Evolutionary conservation across 2,329 filamentous ascomycete genomes (phyloP), one percentile per base, ranked within the genome.

Genomic region (Colletotrichum sojae): DNA sequence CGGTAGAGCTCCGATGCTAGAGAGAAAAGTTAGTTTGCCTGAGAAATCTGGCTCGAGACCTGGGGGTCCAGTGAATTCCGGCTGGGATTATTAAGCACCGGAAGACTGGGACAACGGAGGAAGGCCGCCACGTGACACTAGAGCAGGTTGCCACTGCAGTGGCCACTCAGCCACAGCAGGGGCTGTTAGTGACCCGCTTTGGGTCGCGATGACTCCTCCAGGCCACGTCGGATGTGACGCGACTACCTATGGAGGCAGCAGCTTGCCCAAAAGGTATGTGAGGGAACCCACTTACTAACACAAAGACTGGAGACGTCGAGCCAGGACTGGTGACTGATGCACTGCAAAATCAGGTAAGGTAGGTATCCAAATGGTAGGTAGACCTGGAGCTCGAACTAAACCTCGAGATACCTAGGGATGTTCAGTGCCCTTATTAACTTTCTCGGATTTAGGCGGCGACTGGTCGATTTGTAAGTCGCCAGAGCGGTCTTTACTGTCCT

Each of bases 1-100:
- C n/a, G 46, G 18, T 36, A 43, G 56, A 63, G 51, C 57, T 68
- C 59, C 58, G 53, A 31, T 68, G 52, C 67, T 70, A 64, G 27
- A 16, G 27, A 58, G 64, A 70, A 68, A 63, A 67, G 52, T 70
- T 48, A 57, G 63, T 63, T 53, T 48, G 57, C 67, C 67, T 70
- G 67, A 70, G 58, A 68, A 58, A 36, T 67, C 63, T 53, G 67
- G 56, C 63, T 67, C 36, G 68, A 53, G 56, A 25, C 22, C 22
- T 25, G 22, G 22, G 22, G 22, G 22, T 3, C 22, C 22, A 25
- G 22, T 22, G 22, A 2, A 22, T 22, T 22, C 22, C 22, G 22
- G 22, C 22, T 22, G 22, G 22, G 22, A 5, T 45, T n/a, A 68
- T 63, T 36, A 67, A 40, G 1, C 22, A 12, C 10, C 10, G n/a